These are phyloP conservation scores for Pichia deserticola DNA, from an alignment of 805 yeast species.

Conservation along the genomic window DNA sequence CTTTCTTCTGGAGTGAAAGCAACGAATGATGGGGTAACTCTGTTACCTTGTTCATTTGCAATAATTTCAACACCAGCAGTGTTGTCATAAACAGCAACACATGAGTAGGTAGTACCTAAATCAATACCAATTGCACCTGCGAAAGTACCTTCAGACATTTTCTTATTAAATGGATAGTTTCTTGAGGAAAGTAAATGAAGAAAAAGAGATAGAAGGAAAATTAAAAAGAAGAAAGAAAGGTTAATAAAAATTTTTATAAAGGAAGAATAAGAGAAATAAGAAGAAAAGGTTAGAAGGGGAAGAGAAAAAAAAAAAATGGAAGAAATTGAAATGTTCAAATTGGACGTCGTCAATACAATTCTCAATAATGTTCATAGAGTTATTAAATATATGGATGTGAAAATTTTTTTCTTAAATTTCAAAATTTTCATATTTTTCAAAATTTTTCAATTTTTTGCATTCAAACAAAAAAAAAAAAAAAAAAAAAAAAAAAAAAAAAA, in stretches of 20 bases:
- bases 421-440: too few species aligned
- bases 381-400: too few species aligned
- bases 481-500: too few species aligned
- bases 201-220: not conserved
- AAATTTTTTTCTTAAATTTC: too few species aligned
- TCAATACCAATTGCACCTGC: conserved; percentile 99
- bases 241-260: not conserved
- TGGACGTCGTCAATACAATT: not conserved
- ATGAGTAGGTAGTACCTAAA: conserved; percentile 79
- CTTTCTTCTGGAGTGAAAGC: conserved; percentile 74
- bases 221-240: not conserved
- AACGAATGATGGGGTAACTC: conserved; percentile 77
- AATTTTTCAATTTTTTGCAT: too few species aligned
- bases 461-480: too few species aligned
- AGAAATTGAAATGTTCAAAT: not conserved
- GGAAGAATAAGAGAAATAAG: not conserved
- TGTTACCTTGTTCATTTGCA: conserved; percentile 82
- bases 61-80: conserved; percentile 71
- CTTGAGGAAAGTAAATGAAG: not conserved
- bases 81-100: conserved; percentile 62
- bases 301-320: not conserved
- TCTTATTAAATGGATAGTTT: conserved; percentile 15
- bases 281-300: not conserved
- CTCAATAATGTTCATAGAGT: too few species aligned
- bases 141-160: conserved; percentile 97